These are phyloP conservation scores for Calonectria pteridis DNA, from an alignment of 2,329 filamentous ascomycete species.

Conservation along the genomic window DNA sequence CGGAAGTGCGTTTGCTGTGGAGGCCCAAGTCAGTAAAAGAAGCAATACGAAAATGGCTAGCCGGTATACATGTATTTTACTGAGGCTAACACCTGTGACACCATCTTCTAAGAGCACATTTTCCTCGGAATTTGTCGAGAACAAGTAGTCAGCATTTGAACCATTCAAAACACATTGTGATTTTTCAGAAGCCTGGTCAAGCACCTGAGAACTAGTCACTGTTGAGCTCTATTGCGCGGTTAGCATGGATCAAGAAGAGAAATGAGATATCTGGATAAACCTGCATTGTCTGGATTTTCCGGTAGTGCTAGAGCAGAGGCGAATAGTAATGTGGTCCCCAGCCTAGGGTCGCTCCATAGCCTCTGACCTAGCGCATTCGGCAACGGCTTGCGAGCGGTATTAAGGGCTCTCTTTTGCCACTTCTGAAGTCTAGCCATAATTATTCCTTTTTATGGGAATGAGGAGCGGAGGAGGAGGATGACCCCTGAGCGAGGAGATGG, in stretches of 20 bases:
- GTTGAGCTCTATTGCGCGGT: neutral
- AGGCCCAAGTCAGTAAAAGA: neutral
- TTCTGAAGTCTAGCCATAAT: neutral
- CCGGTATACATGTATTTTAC: neutral
- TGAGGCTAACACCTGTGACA: neutral
- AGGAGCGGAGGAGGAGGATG: neutral
- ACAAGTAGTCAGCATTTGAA: neutral
- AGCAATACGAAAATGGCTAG: neutral
- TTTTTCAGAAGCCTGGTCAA: neutral
- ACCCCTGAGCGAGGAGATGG: neutral
- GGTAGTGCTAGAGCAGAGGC: neutral
- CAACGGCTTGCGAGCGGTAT: neutral
- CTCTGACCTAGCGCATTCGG: neutral
- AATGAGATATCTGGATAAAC: too few species aligned
- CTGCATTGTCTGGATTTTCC: neutral
- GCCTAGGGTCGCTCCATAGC: neutral
- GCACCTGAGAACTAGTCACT: neutral
- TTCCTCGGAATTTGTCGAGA: neutral
- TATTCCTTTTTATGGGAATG: neutral
- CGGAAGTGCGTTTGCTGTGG: neutral
- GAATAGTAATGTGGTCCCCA: too few species aligned
- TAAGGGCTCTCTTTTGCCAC: neutral
- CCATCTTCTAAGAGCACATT: neutral
- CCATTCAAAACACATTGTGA: neutral
- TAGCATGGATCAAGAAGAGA: neutral